phyloP scores from a whole-genome alignment of 2,329 filamentous ascomycete genomes.

The Helotiales sp. region DNA sequence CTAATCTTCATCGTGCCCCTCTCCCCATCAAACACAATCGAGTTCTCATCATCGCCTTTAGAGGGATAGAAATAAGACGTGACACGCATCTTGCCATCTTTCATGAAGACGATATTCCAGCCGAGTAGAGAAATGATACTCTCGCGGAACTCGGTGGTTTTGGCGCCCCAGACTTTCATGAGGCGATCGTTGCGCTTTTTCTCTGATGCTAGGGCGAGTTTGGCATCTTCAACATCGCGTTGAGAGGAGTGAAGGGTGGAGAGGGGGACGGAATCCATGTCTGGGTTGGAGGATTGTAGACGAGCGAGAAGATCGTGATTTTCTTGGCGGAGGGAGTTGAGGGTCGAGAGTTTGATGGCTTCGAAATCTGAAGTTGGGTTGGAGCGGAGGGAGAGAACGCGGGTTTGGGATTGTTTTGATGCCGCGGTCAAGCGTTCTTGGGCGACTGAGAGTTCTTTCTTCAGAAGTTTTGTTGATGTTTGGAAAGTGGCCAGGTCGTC shows the following conservation, averaged over 20 bases:
- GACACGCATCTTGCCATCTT: conserved; percentile 94
- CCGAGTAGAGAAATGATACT: conserved; percentile 89
- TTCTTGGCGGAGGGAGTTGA: conserved; percentile 76
- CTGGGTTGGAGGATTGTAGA: conserved; percentile 48
- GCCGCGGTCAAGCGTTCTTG: conserved; percentile 70
- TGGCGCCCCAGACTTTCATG: conserved; percentile 89
- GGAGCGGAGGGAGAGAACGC: conserved; percentile 81
- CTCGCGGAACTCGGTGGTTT: conserved; percentile 92
- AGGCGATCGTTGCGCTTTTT: conserved; percentile 84
- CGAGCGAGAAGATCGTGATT: conserved; percentile 81
- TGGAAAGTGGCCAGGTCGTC: conserved; percentile 71
- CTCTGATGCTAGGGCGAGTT: conserved; percentile 66
- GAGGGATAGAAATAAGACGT: conserved; percentile 82
- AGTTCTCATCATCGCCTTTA: conserved; percentile 62
- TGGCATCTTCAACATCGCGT: conserved; percentile 72
- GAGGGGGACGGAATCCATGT: conserved; percentile 59
- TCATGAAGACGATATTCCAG: conserved; percentile 93
- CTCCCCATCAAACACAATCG: conserved; percentile 86
- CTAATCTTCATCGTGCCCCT: conserved; percentile 97
- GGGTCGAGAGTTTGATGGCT: conserved; percentile 78
- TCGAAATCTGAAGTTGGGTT: conserved; percentile 89
- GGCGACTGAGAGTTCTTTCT: conserved; percentile 72
- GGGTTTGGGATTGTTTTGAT: conserved; percentile 69
- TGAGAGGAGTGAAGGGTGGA: conserved; percentile 75
- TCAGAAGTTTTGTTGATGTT: conserved; percentile 67